Evolutionary conservation across 2,329 filamentous ascomycete species (phyloP).

Genomic region (Alternaria gaisen): DNA sequence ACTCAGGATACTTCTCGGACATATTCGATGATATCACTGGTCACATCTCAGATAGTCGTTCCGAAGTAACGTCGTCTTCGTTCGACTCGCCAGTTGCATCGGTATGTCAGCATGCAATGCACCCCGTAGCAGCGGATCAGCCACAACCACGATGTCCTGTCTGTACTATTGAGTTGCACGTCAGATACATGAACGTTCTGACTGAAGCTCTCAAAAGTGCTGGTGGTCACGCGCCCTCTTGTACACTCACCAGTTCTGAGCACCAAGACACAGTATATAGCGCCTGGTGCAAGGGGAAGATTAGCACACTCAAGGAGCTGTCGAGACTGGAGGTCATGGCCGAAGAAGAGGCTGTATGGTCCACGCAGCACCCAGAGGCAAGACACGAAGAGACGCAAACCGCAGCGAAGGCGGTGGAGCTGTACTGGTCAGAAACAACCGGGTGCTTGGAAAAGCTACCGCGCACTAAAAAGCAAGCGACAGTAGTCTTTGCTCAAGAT

Average conservation of each 20-base stretch:
- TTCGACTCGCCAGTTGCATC: slow-evolving; percentile 24
- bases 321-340: slow-evolving; percentile 31
- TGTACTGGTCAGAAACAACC: slow-evolving; percentile 36
- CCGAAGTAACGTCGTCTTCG: neutral
- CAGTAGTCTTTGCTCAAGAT: slow-evolving; percentile 30
- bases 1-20: slow-evolving; percentile 45
- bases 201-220: slow-evolving; percentile 32
- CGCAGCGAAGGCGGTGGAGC: slow-evolving; percentile 33
- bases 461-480: slow-evolving; percentile 14
- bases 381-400: slow-evolving; percentile 28
- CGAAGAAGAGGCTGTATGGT: slow-evolving; percentile 31
- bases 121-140: slow-evolving; percentile 26
- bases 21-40: slow-evolving; percentile 36
- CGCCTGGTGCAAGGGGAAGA: slow-evolving; percentile 37
- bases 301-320: slow-evolving; percentile 31
- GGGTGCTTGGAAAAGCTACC: slow-evolving; percentile 11
- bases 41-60: slow-evolving; percentile 21
- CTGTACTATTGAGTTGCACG: slow-evolving; percentile 37
- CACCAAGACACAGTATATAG: slow-evolving; percentile 34
- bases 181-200: slow-evolving; percentile 36
- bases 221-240: slow-evolving; percentile 31
- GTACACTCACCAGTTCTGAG: slow-evolving; percentile 30
- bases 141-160: slow-evolving; percentile 36
- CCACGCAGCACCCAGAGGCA: slow-evolving; percentile 18
- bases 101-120: slow-evolving; percentile 35